Base-by-base conservation (phyloP, 129 eudicot species). In the Chrysanthemum seticuspe region DNA sequence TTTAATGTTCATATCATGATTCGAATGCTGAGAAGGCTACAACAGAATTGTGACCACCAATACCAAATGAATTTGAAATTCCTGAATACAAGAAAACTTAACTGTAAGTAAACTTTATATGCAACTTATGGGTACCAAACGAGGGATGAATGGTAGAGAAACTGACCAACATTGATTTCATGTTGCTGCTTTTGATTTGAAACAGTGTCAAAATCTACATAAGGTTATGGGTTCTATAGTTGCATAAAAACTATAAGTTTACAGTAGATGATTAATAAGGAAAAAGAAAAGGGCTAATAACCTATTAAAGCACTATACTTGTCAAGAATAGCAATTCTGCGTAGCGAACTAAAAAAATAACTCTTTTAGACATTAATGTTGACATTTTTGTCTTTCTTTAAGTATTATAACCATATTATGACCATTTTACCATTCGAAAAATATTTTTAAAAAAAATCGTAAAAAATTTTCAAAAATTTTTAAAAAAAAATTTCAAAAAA, bases 181-280 rank as follows among this genome's bases (percentile, higher is more conserved):
- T 49, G 53, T 49, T 49, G 12, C 10, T 49, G 53, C 53, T 9
- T 49, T 49, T 1, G 53, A 49, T 49, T 49, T 13, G 53, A 2
- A 13, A 49, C 13, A 49, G 13, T 49, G 13, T 49, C 3, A 3
- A 49, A 49, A 0, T 49, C 53, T 49, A 49, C 53, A 8, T 2
- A 10, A 49, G 53, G 53, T 10, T 49, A 14, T 10, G 13, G 53
- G 13, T 49, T 10, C 11, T 49, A 49, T 3, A 3, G 14, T 7
- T 49, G 13, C 13, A 49, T 3, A 10, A 9, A 10, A 13, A 49
- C 95, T 11, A 79, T n/a, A n/a, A n/a, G n/a, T n/a, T n/a, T n/a
- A n/a, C n/a, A n/a, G n/a, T n/a, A n/a, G n/a, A n/a, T n/a, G n/a
- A n/a, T n/a, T n/a, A n/a, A n/a, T n/a, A n/a, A n/a, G n/a, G n/a